Base-by-base conservation (phyloP, 2,329 filamentous ascomycete species). In the Chaetothyriales sp. region DNA sequence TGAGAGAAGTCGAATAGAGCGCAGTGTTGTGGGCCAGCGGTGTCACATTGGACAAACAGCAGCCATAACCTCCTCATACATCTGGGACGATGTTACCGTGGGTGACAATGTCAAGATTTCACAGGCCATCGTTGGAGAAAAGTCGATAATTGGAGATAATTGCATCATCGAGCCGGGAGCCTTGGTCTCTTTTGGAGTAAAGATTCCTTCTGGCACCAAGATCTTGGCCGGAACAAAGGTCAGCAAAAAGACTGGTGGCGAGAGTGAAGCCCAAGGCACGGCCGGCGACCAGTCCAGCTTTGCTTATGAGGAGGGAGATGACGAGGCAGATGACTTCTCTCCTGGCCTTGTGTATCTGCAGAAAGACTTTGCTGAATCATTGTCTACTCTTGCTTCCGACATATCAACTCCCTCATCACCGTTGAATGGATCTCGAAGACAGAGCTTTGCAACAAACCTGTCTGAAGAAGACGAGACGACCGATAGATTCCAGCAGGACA, bases 31-130 rank as follows among this genome's bases (percentile, higher is more conserved):
- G 53, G 92, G 92, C 28, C 78, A 84, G 54, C 77, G 84, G 57
- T 96, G 90, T 68, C 81, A 80, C 57, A 92, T 98, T 58, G 92
- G 92, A 5, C 82, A 79, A 58, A 86, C 92, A 57, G 89, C 92
- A 25, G 77, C 73, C 39, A 79, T 98, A 54, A 76, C 84, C 46
- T 77, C 86, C 58, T 83, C 86, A 19, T 90, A 87, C 60, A 79
- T 98, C 56, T 96, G 90, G 89, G 86, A 95, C 60, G 78, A 88
- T 59, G 80, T 80, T 0, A 77, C 76, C 4, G 79, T 98, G 58
- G 84, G 80, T 1, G 86, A 95, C 62, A 81, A 81, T 18, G 75
- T 83, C 15, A 76, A 76, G 20, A 71, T 98, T 46, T 74, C 76
- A 7, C 77, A 80, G 57, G 82, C 87, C 1, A 79, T 98, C 43